Evolutionary conservation across 2,329 filamentous ascomycete genomes (phyloP), one percentile per base, ranked within the genome.

Genomic region (Aotearoamyces nothofagi): DNA sequence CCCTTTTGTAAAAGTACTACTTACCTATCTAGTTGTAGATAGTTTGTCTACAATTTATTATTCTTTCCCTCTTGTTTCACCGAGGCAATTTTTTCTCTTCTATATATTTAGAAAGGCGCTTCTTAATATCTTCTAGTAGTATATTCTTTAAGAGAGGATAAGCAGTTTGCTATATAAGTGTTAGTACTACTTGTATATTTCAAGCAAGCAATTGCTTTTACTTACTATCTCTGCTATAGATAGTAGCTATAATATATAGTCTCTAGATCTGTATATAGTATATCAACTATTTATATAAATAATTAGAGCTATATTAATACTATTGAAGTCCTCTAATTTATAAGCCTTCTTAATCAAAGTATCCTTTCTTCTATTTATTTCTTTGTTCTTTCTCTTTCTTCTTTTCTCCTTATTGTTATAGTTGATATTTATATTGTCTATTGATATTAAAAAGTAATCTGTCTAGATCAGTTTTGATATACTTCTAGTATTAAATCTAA

Each of bases 111-210:
- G 13, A 31, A 27, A 27, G 24, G 15, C 22, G 24, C 29, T 27
- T 22, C 17, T 27, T n/a, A 12, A 31, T 15, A 31, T 27, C 29
- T 31, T 31, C n/a, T 5, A 24, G 29, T 27, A 22, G 5, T 22
- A 31, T 19, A 15, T 5, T 28, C 22, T 32, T 32, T 13, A 25
- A 25, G 17, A 28, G n/a, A 28, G 15, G 26, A 20, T 28, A 28
- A 20, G 26, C 8, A n/a, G 16, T 20, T 19, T 28, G 15, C 17
- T 28, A 15, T 17, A 28, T 28, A 8, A 20, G 19, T 20, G 11
- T 28, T 11, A 11, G 17, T 15, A 17, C 16, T 12, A 20, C 14
- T 28, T n/a, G 16, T 15, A 11, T 28, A 28, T 20, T 11, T 19
- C 15, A 17, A 28, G 16, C 17, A n/a, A 20, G 16, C 17, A 16